phyloP scores from a whole-genome alignment of 352 stramenopile species.

The Pythium vanterpoolii region DNA sequence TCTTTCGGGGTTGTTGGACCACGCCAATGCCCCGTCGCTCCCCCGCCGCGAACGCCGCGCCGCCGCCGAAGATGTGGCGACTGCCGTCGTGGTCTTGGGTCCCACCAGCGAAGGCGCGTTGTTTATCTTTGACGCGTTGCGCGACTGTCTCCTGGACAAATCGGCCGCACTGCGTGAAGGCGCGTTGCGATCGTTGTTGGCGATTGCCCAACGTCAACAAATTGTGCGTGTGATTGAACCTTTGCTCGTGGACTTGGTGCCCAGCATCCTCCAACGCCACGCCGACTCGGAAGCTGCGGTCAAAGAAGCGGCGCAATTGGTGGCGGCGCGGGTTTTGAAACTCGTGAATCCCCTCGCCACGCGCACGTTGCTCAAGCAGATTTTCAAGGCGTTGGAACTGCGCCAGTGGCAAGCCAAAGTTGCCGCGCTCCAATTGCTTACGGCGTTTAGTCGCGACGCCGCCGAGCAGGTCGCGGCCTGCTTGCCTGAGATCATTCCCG shows the following conservation, averaged over 20 bases:
- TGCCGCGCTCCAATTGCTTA: conserved; percentile 74
- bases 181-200: conserved; percentile 37
- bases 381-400: conserved; percentile 55
- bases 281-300: conserved; percentile 60
- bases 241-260: conserved; percentile 48
- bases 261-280: conserved; percentile 53
- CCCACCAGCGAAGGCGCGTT: conserved; percentile 31
- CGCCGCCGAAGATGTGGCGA: conserved; percentile 45
- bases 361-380: conserved; percentile 49
- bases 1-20: conserved; percentile 38
- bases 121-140: conserved; percentile 45
- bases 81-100: conserved; percentile 41
- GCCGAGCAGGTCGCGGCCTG: conserved; percentile 71
- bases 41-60: conserved; percentile 38
- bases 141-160: conserved; percentile 42
- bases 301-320: conserved; percentile 33
- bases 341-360: conserved; percentile 59
- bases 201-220: conserved; percentile 39
- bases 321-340: conserved; percentile 35
- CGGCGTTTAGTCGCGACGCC: conserved; percentile 61
- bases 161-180: conserved; percentile 47
- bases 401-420: conserved; percentile 89
- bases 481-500: conserved; percentile 89
- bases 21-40: conserved; percentile 33
- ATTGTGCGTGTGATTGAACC: conserved; percentile 55